Conservation (phyloP, 768 basidiomycete species). For the Tylopilus sp. region DNA sequence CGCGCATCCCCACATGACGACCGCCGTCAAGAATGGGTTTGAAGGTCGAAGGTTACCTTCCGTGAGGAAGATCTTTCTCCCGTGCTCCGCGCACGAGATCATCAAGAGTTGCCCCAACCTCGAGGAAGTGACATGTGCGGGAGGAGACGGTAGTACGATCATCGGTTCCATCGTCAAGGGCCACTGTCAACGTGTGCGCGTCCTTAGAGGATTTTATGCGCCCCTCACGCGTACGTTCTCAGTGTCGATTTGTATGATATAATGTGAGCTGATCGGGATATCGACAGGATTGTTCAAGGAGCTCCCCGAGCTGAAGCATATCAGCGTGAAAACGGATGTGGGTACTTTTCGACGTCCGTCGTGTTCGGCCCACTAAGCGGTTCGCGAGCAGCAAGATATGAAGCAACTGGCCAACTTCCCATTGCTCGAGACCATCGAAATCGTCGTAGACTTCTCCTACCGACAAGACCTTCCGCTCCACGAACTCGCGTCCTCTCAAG, state of each 20-base stretch:
- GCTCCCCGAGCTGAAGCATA: slow-evolving; percentile 7
- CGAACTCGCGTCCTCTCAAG: neutral
- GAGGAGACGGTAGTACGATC: slow-evolving; percentile 4
- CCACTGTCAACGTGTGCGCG: neutral
- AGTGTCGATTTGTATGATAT: neutral
- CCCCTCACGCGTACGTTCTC: neutral
- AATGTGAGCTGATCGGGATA: neutral
- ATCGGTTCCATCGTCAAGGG: slow-evolving; percentile 7
- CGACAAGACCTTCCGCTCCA: neutral
- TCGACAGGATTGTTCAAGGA: slow-evolving; percentile 4
- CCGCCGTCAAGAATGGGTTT: slow-evolving; percentile 7
- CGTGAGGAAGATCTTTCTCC: slow-evolving; percentile 4
- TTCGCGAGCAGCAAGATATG: neutral
- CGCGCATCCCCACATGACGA: neutral
- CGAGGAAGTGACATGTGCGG: slow-evolving; percentile 6
- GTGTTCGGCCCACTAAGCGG: too few species aligned
- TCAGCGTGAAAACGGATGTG: neutral
- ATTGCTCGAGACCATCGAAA: slow-evolving; percentile 4
- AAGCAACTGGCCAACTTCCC: neutral
- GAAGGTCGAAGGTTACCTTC: slow-evolving; percentile 4
- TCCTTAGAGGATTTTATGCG: slow-evolving; percentile 2
- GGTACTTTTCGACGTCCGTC: neutral
- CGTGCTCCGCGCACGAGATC: slow-evolving; percentile 6
- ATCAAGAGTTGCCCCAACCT: slow-evolving; percentile 11
- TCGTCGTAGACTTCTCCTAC: too few species aligned